Percentiles rank a stretch among this genome's conserved stretches.
phyloP scores from a whole-genome alignment of 768 basidiomycete species.

The Tephrocybe rancida region DNA sequence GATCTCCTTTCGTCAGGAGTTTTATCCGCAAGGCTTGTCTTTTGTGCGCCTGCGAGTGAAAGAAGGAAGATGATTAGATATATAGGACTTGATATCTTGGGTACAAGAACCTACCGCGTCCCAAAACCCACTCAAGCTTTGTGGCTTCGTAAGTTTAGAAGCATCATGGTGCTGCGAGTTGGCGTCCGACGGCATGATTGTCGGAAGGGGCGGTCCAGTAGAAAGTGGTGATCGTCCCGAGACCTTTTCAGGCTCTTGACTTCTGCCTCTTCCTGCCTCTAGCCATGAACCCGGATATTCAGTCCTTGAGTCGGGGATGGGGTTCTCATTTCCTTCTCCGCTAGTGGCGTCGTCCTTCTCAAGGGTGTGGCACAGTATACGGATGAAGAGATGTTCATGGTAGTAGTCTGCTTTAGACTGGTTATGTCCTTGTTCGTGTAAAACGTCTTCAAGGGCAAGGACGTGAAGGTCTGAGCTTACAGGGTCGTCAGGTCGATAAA shows the following conservation, averaged over 20 bases:
- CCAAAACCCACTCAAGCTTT: constrained; percentile 26
- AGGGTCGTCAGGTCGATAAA: background rate
- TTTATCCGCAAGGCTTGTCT: constrained; percentile 26
- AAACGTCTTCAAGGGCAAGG: constrained; percentile 65
- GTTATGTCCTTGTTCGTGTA: constrained; percentile 54
- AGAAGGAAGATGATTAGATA: background rate
- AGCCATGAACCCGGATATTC: background rate
- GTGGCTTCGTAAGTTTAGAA: too few relatives aligned
- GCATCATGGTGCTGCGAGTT: too few relatives aligned
- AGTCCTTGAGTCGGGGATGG: background rate
- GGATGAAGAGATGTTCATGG: constrained; percentile 63
- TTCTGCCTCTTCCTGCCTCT: background rate
- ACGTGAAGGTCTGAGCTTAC: constrained; percentile 56
- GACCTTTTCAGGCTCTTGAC: background rate
- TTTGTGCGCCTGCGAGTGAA: constrained; percentile 20
- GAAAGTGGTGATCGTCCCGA: background rate
- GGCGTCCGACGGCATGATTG: constrained; percentile 5
- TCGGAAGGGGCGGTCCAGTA: background rate
- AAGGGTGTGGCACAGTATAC: constrained; percentile 55
- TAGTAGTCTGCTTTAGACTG: constrained; percentile 51
- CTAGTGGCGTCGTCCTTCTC: constrained; percentile 9
- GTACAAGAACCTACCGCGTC: constrained; percentile 19
- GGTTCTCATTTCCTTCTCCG: constrained; percentile 8
- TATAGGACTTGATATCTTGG: background rate
- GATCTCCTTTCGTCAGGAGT: constrained; percentile 47